phyloP scores from a whole-genome alignment of 2,329 filamentous ascomycete species.

The Botryotinia narcissicola region DNA sequence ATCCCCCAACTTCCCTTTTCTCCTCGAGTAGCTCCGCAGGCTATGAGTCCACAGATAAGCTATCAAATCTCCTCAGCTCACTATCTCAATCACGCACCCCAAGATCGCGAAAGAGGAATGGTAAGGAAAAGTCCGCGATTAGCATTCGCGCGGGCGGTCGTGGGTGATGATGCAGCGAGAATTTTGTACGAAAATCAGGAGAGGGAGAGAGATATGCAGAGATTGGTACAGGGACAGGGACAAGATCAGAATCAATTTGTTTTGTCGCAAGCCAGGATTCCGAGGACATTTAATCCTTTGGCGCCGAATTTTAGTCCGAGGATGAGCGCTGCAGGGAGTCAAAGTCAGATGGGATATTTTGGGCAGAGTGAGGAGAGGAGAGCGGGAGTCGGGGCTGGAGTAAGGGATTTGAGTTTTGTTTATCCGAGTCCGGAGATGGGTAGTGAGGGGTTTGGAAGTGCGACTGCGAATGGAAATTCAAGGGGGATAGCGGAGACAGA shows the following conservation, averaged over 20 bases:
- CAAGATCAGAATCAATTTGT: not conserved
- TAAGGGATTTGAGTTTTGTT: not conserved
- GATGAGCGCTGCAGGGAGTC: not conserved
- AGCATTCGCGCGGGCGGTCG: constrained; percentile 19
- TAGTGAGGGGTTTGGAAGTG: not conserved
- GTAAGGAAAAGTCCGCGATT: constrained; percentile 30
- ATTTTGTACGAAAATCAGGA: not conserved
- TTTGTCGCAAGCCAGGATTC: not conserved
- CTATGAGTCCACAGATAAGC: constrained; percentile 24
- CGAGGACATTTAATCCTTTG: not conserved
- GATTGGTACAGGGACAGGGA: not conserved
- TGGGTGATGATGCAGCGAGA: not conserved
- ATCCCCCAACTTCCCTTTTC: constrained; percentile 33
- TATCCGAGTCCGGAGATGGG: constrained; percentile 4
- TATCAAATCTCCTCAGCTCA: constrained; percentile 26
- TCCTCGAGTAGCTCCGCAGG: constrained; percentile 19
- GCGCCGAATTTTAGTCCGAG: constrained; percentile 14
- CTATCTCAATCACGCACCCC: not conserved
- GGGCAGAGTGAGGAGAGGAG: not conserved
- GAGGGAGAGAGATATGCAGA: not conserved
- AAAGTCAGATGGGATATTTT: not conserved
- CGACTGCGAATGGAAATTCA: not conserved
- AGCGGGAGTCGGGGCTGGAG: too few relatives aligned
- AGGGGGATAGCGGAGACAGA: not conserved
- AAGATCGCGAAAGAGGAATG: constrained; percentile 10